Conservation (phyloP, 805 yeast genomes). For the Candida easanensis region DNA sequence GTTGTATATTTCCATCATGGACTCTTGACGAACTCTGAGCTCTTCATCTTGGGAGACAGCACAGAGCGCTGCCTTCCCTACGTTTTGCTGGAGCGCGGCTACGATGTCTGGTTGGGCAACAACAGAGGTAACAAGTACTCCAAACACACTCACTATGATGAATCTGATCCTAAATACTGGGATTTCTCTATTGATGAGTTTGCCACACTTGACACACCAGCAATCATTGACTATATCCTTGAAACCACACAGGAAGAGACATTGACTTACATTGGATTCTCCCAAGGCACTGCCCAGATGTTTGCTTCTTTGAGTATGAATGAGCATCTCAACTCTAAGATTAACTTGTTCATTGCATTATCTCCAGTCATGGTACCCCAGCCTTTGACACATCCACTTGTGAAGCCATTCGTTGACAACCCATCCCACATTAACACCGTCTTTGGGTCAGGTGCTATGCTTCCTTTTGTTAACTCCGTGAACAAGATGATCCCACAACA, state of each 20-base stretch:
- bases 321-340: conserved; percentile 55
- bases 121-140: conserved; percentile 93
- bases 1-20: conserved; percentile 84
- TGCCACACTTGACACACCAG: conserved; percentile 87
- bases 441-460: conserved; percentile 71
- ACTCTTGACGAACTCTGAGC: conserved; percentile 71
- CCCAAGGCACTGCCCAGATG: conserved; percentile 94
- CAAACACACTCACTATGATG: conserved; percentile 22
- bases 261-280: conserved; percentile 79
- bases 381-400: conserved; percentile 72
- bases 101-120: conserved; percentile 94
- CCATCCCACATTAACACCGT: conserved; percentile 68
- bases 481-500: conserved; percentile 70
- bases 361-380: conserved; percentile 95
- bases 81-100: conserved; percentile 72
- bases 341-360: conserved; percentile 67
- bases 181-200: conserved; percentile 88
- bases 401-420: conserved; percentile 70
- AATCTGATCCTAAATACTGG: conserved; percentile 61
- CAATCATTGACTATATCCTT: conserved; percentile 71
- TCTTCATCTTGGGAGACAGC: conserved; percentile 47
- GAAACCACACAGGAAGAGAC: conserved; percentile 39
- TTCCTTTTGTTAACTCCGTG: conserved; percentile 77
- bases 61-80: conserved; percentile 57
- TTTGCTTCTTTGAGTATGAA: conserved; percentile 75